These are phyloP conservation scores for Periconia sp. DNA, from an alignment of 2,329 filamentous ascomycete genomes.

Conservation along the genomic window DNA sequence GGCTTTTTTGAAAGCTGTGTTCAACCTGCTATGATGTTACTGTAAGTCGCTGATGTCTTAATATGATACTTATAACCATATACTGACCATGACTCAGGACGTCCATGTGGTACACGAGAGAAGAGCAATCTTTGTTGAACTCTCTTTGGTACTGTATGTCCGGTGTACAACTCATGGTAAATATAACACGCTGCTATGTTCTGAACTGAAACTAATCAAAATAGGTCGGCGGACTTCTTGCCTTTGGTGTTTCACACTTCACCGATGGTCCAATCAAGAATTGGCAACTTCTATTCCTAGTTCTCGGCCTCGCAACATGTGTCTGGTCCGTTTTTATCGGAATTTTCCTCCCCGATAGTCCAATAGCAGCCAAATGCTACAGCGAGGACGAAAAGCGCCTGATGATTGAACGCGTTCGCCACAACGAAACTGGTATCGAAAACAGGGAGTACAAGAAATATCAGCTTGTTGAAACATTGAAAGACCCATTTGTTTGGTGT, in stretches of 20 bases:
- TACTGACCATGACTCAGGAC: conserved; percentile 22
- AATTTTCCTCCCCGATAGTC: conserved; percentile 43
- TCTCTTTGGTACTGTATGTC: conserved; percentile 43
- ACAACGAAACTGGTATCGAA: conserved; percentile 44
- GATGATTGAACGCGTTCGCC: conserved; percentile 43
- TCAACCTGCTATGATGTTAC: conserved; percentile 40
- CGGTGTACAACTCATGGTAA: conserved; percentile 44
- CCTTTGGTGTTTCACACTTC: conserved; percentile 43
- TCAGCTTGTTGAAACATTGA: conserved; percentile 27
- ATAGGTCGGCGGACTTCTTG: conserved; percentile 47
- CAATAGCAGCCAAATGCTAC: conserved; percentile 42
- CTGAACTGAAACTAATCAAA: conserved; percentile 19
- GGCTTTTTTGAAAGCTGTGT: conserved; percentile 37
- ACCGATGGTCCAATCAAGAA: conserved; percentile 32
- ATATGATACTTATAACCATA: neutral
- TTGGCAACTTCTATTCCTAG: conserved; percentile 54
- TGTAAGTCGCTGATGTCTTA: conserved; percentile 5
- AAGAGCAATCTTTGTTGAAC: conserved; percentile 25
- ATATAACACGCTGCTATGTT: conserved; percentile 14
- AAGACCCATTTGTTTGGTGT: conserved; percentile 29
- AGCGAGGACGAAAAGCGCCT: conserved; percentile 43
- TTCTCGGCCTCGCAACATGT: conserved; percentile 48
- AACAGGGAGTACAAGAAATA: conserved; percentile 34
- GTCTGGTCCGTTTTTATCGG: conserved; percentile 32
- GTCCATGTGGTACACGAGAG: conserved; percentile 33